Evolutionary conservation across 164 flowering plant genomes (phyloP).

Genomic region (Vitis rotundifolia): DNA sequence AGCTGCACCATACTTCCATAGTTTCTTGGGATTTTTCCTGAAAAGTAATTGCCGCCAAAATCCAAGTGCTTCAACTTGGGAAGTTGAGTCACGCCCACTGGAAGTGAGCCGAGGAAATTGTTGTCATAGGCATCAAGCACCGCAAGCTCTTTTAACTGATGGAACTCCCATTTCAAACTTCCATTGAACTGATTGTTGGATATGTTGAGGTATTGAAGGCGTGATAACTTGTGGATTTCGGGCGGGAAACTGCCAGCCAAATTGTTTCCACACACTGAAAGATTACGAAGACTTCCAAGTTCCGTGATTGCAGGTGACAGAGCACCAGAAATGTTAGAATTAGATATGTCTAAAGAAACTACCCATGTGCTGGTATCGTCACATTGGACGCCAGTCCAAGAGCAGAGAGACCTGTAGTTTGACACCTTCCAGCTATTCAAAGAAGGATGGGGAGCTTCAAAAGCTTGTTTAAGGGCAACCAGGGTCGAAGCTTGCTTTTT

Average conservation of each 20-base stretch:
- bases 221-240: constrained; percentile 30
- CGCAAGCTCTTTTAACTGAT: constrained; percentile 35
- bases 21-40: constrained; percentile 45
- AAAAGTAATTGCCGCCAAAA: constrained; percentile 67
- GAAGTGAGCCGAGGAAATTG: constrained; percentile 49
- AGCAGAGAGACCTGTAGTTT: constrained; percentile 46
- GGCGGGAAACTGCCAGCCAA: constrained; percentile 42
- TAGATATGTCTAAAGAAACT: constrained; percentile 48
- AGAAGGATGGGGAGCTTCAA: constrained; percentile 24
- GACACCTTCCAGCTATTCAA: constrained; percentile 47
- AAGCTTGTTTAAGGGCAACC: constrained; percentile 43
- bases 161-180: constrained; percentile 46
- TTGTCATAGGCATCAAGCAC: constrained; percentile 64
- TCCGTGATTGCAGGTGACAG: constrained; percentile 41
- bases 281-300: constrained; percentile 34
- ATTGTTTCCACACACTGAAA: constrained; percentile 45
- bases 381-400: constrained; percentile 64
- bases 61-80: constrained; percentile 45
- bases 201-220: constrained; percentile 54
- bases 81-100: constrained; percentile 36
- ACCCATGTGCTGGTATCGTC: constrained; percentile 28
- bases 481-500: constrained; percentile 48
- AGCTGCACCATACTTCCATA: constrained; percentile 51
- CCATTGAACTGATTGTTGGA: constrained; percentile 63
- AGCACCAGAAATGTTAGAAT: constrained; percentile 47